Evolutionary conservation across 148 eudicot species (phyloP), one percentile per base, ranked within the genome.

Genomic region (Selenicereus undatus): DNA sequence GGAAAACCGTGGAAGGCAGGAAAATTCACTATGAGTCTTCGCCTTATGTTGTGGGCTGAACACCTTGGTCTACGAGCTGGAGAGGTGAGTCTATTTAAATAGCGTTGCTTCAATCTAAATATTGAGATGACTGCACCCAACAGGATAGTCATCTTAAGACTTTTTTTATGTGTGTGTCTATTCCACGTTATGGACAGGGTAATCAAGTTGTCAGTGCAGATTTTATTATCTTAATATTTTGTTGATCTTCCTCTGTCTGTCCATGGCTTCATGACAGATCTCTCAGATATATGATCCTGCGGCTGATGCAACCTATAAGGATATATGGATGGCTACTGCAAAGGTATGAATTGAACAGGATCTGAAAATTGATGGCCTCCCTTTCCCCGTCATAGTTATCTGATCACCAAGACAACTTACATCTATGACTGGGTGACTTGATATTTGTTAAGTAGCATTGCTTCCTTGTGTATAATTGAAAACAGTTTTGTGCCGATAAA

Each of bases 281-380:
- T 71, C 86, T 60, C 88, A 84, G 86, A 91, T 97, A 27, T 84
- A 75, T 74, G 99, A 97, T 78, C 99, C 99, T 27, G 94, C 94
- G 83, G 84, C 83, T 78, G 98, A 97, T 83, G 76, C 97, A 81
- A 94, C 98, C 76, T 97, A 92, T 88, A 97, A 89, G 86, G 94
- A 92, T 84, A 92, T 90, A 85, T 97, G 99, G 99, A 94, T 92
- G 99, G 95, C 98, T 74, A 97, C 93, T 81, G 99, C 99, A 39
- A 94, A 90, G 97, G 98, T 97, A 77, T 81, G 83, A 80, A 14
- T 56, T 5, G 16, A 0, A 11, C 62, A 10, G 26, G 16, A 64
- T 24, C 17, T 66, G 32, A 27, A 12, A 27, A 14, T 12, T 66
- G 12, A 24, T 66, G 5, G 9, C 71, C 7, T 2, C 69, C 11